These are phyloP conservation scores for Leccinum incarnatum DNA, from an alignment of 768 basidiomycete species.

Conservation along the genomic window DNA sequence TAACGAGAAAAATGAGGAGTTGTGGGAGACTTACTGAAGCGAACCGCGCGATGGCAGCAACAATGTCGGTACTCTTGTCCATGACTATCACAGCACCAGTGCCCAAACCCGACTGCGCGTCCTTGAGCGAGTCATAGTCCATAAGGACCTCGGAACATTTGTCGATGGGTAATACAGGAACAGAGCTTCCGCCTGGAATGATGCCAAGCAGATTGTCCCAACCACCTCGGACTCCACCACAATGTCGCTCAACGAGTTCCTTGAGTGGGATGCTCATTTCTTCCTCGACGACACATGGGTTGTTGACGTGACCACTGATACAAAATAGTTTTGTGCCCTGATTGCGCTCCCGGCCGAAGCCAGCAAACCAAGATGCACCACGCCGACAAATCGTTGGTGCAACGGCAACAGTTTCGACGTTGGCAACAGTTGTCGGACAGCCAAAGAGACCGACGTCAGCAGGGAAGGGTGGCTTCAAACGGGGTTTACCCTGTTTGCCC, in stretches of 20 bases:
- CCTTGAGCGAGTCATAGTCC: slow-evolving; percentile 98
- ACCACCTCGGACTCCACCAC: slow-evolving; percentile 90
- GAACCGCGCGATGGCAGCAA: slow-evolving; percentile 93
- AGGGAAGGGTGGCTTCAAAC: slow-evolving; percentile 98
- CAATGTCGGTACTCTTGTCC: slow-evolving; percentile 96
- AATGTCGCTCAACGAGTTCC: slow-evolving; percentile 95
- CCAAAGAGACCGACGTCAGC: slow-evolving; percentile 98
- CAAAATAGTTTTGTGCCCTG: slow-evolving; percentile 97
- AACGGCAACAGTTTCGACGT: slow-evolving; percentile 97
- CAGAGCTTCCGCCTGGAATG: slow-evolving; percentile 92
- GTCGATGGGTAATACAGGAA: slow-evolving; percentile 85
- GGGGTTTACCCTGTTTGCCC: slow-evolving; percentile 97
- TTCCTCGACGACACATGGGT: slow-evolving; percentile 96
- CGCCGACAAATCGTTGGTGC: slow-evolving; percentile 95
- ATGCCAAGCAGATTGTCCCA: slow-evolving; percentile 99
- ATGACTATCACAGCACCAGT: slow-evolving; percentile 99
- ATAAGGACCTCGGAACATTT: slow-evolving; percentile 89
- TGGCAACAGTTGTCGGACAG: slow-evolving; percentile 95
- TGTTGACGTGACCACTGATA: slow-evolving; percentile 96
- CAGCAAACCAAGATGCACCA: slow-evolving; percentile 86
- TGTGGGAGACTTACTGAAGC: slow-evolving; percentile 49
- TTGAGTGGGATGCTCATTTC: slow-evolving; percentile 98
- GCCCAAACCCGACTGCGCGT: slow-evolving; percentile 93
- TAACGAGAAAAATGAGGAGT: background rate
- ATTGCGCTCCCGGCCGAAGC: slow-evolving; percentile 89